A percentile compares a stretch with the other conserved stretches of the same genome.
These are phyloP conservation scores for Umbelopsis isabellina DNA, from an alignment of 192 early-diverging fungal genomes.

Conservation along the genomic window DNA sequence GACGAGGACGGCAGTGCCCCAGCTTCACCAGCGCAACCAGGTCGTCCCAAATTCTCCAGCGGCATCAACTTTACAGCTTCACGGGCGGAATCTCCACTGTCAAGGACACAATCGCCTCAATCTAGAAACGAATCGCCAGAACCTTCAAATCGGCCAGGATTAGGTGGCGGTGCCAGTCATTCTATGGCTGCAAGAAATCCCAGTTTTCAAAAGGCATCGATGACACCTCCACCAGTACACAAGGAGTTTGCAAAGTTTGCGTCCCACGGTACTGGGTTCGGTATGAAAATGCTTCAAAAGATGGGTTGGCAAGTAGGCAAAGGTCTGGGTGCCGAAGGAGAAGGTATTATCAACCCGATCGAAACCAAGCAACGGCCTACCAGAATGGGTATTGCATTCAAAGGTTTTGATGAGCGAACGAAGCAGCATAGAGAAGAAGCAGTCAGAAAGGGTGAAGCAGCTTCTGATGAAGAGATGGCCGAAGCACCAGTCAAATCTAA, in stretches of 20 bases:
- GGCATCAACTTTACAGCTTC: constrained; percentile 23
- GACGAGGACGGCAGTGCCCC: constrained; percentile 50
- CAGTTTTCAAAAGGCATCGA: constrained; percentile 26
- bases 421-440: constrained; percentile 61
- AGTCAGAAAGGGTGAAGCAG: constrained; percentile 34
- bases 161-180: constrained; percentile 2
- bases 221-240: constrained; percentile 42
- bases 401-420: constrained; percentile 79
- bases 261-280: constrained; percentile 73
- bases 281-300: constrained; percentile 81
- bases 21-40: neutral
- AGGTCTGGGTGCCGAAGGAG: constrained; percentile 85
- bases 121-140: constrained; percentile 22
- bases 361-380: constrained; percentile 83
- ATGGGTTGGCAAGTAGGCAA: constrained; percentile 91
- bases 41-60: neutral
- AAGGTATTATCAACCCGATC: constrained; percentile 90
- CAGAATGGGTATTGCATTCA: constrained; percentile 82
- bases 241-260: constrained; percentile 89
- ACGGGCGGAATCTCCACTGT: constrained; percentile 27
- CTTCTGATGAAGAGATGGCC: constrained; percentile 40
- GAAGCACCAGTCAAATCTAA: constrained; percentile 29
- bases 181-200: constrained; percentile 15
- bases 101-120: constrained; percentile 14
- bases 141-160: constrained; percentile 16